Evolutionary conservation across 352 stramenopile genomes (phyloP).

Genomic region (Phytophthora fragariae): DNA sequence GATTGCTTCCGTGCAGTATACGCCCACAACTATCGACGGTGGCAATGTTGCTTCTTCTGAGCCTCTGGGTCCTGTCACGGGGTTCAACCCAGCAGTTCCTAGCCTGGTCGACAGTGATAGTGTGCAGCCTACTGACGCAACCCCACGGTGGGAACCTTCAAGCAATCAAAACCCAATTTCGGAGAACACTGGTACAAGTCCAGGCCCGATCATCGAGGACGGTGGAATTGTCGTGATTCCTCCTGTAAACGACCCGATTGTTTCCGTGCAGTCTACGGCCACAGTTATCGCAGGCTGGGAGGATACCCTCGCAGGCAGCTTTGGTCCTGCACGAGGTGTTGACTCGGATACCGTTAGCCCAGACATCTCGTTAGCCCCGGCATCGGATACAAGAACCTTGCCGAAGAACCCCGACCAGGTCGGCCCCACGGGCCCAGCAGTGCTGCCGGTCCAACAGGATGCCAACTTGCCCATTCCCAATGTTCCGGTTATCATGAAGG

Average conservation of each 20-base stretch:
- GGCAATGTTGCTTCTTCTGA: not conserved
- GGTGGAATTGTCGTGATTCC: not conserved
- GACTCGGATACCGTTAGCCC: no score
- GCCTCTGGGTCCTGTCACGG: no score
- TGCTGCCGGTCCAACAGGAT: slow-evolving; percentile 13
- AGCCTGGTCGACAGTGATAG: not conserved
- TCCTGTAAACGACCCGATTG: not conserved
- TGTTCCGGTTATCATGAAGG: slow-evolving; percentile 24
- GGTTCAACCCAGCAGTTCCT: not conserved
- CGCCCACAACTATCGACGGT: not conserved
- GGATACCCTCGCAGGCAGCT: no score
- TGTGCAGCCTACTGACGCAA: not conserved
- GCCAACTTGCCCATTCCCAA: slow-evolving; percentile 15
- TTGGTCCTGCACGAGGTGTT: no score
- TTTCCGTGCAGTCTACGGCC: not conserved
- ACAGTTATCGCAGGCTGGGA: not conserved
- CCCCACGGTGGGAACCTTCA: not conserved
- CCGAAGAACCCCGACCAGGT: not conserved
- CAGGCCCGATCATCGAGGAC: not conserved
- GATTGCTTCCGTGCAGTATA: no score
- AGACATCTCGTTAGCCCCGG: no score
- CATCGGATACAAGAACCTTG: not conserved
- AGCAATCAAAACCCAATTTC: no score
- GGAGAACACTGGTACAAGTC: not conserved
- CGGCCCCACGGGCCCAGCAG: not conserved